phyloP scores from a whole-genome alignment of 108 stramenopile genomes.

The Stephanodiscus minutulus region DNA sequence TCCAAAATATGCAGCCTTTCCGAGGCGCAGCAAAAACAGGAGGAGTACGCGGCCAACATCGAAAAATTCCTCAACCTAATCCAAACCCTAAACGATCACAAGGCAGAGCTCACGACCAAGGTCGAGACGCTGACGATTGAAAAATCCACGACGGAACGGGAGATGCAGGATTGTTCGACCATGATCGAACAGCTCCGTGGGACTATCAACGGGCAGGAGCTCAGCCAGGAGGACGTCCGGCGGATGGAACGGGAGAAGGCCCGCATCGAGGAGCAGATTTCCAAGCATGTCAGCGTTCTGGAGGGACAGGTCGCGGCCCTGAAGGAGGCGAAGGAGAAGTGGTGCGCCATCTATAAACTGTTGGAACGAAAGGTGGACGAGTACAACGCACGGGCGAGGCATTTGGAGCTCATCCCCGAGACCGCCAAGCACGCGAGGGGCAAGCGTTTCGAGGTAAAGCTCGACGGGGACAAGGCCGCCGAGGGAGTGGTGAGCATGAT shows the following conservation, averaged over 20 bases:
- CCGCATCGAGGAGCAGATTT: slow-evolving; percentile 68
- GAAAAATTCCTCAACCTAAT: slow-evolving; percentile 89
- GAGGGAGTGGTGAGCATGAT: slow-evolving; percentile 42
- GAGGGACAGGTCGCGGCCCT: slow-evolving; percentile 52
- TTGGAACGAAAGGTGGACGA: slow-evolving; percentile 54
- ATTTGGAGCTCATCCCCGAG: slow-evolving; percentile 61
- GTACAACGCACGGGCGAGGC: slow-evolving; percentile 57
- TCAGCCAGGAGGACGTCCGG: slow-evolving; percentile 70
- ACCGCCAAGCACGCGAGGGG: slow-evolving; percentile 50
- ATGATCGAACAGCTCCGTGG: slow-evolving; percentile 55
- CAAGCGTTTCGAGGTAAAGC: slow-evolving; percentile 39
- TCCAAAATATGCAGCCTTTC: slow-evolving; percentile 54
- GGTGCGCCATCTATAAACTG: slow-evolving; percentile 38
- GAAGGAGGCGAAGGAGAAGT: slow-evolving; percentile 55
- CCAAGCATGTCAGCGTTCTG: slow-evolving; percentile 39
- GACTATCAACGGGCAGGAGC: slow-evolving; percentile 58
- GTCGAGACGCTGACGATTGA: slow-evolving; percentile 61
- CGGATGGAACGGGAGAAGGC: slow-evolving; percentile 70
- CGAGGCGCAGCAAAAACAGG: slow-evolving; percentile 64
- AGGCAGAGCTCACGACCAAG: slow-evolving; percentile 61
- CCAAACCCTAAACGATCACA: slow-evolving; percentile 77
- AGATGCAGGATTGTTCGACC: slow-evolving; percentile 43
- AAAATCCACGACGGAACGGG: slow-evolving; percentile 57
- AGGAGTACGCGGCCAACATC: slow-evolving; percentile 76
- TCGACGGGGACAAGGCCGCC: slow-evolving; percentile 47